Base-by-base conservation (phyloP, 345 rosid species). In the Citropsis articulata region DNA sequence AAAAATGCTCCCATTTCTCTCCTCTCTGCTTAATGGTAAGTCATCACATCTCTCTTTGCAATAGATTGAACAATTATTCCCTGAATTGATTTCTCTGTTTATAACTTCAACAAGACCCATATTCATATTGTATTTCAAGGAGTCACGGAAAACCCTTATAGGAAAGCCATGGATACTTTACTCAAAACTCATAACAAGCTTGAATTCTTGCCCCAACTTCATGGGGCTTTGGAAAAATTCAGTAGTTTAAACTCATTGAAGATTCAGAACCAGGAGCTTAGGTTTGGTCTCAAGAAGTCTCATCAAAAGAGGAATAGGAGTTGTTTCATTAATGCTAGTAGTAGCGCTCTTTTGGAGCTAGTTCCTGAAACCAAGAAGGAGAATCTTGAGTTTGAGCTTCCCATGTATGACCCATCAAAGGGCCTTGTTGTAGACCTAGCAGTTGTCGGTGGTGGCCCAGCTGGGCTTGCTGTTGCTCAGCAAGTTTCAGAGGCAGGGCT, bases 371-470 rank as follows among this genome's bases (percentile, higher is more conserved):
- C 92, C 75, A 95, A 89, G 88, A 91, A 86, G 87, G 98, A 95
- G 80, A 93, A 77, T 83, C 97, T 95, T 55, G 96, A 93, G 1
- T 86, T 90, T 70, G 98, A 93, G 78, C 97, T 93, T 75, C 99
- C 98, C 55, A n/a, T 90, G 75, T 90, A 85, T 80, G 91, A 95
- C 80, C 83, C 93, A 5, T 83, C 91, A 9, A 88, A 87, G 83
- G 91, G 87, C 16, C 78, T 73, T 63, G 85, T 84, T 22, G 92
- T 92, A 68, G 99, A 96, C 80, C 86, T 96, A 53, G 99, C 98
- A 1, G 94, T 96, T 30, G 99, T 96, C 4, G 99, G 99, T 24
- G 99, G 99, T 0, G 99, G 99, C 7, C 98, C 99, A 13, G 98
- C 99, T 1, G 99, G 99, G 77, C 91, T 95, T 21, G 99, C 99